Base-by-base conservation (phyloP, 169 alveolate species). In the Eimeria falciformis region DNA sequence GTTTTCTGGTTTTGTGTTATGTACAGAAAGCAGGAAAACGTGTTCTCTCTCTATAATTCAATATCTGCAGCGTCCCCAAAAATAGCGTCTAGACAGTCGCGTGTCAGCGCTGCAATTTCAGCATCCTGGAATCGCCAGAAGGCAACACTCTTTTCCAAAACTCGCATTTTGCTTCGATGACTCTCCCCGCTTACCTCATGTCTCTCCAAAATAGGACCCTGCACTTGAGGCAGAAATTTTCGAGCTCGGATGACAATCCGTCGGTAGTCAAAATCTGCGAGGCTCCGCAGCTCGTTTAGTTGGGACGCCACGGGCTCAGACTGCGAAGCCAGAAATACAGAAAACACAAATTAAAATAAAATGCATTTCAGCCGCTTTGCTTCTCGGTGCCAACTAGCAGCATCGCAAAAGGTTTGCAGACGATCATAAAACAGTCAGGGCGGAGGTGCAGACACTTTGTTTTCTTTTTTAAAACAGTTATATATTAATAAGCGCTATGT, bases 51-150 rank as follows among this genome's bases (percentile, higher is more conserved):
- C 43, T 37, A 77, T 7, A n/a, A 65, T 11, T 88, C 93, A 37
- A 88, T 50, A 55, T 90, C 94, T 2, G 85, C 55, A 3, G 78
- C 83, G 27, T 90, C 94, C 12, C 94, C 94, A 66, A 90, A 90
- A 23, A 90, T 50, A 21, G 94, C 94, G 23, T 33, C 18, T 50
- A 85, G 73, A 40, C 94, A 90, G 68, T 90, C 94, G 56, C 43
- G 37, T 9, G 77, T 46, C 0, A 90, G 78, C 55, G 46, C 85
- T 3, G 47, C 91, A 1, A 90, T 50, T 3, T n/a, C 56, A 9
- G 29, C 79, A 65, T 77, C 91, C 21, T 11, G 21, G 14, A 43
- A 53, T 55, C 91, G 37, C 94, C 94, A 90, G 37, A 3, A 78
- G 11, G 78, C 3, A 6, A 78, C 94, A 27, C 91, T 66, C 78